Evolutionary conservation across 2,329 filamentous ascomycete species (phyloP), one percentile per base, ranked within the genome.

Genomic region (Xylogone sp.): DNA sequence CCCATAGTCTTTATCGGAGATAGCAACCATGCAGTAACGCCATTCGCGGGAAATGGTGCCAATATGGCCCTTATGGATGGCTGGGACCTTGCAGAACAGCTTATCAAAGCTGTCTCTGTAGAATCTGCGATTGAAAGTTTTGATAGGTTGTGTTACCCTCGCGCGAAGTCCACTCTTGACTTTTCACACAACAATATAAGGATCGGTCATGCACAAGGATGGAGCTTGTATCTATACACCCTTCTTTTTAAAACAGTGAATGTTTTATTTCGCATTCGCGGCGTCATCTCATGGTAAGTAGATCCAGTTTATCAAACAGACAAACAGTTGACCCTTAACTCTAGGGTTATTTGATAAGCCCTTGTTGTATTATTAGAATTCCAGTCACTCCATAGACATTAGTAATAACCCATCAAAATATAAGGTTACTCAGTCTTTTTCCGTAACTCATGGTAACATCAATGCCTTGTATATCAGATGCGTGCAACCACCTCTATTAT

Each of bases 21-120:
- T 56, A 67, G 68, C 50, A 78, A 79, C 54, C 76, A 79, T 57
- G 75, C 75, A 1, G 66, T 77, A 5, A 75, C 68, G 48, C 72
- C 75, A 0, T 79, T 77, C 61, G 71, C 75, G 4, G 74, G 76
- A 1, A 73, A 69, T 50, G 76, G 76, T 0, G 75, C 74, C 0
- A 77, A 76, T 54, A 57, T 78, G 52, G 75, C 74, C 2, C 53
- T 78, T 21, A 70, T 66, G 49, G 75, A 78, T 56, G 75, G 65
- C 0, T 75, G 70, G 68, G 71, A 76, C 45, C 62, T 76, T n/a
- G 75, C 72, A 2, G 63, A 70, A 47, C 62, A 71, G 43, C 53
- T 77, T 44, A 71, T 65, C 42, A 53, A 51, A 8, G 52, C 51
- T 2, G 34, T 21, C 1, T 63, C 59, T 1, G 46, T 74, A 7